Conservation (phyloP, 2,329 filamentous ascomycete genomes). For the Magnaporthiopsis incrustans region DNA sequence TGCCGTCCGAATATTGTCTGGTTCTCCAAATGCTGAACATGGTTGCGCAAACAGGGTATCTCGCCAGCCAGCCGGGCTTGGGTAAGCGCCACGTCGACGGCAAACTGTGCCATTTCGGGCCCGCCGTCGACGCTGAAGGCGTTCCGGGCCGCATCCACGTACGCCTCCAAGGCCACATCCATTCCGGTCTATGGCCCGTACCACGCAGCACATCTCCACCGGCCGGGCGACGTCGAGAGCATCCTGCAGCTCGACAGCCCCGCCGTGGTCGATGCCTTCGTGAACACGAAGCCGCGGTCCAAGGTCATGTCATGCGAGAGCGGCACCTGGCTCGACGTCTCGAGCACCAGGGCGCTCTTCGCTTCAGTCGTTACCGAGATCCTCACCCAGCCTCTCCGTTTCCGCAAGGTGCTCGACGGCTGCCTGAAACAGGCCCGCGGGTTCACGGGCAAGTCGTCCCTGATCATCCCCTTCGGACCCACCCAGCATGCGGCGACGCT, state of each 20-base stretch:
- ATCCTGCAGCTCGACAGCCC: slow-evolving; percentile 37
- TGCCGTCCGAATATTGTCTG: background rate
- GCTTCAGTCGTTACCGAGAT: slow-evolving; percentile 38
- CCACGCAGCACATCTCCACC: slow-evolving; percentile 47
- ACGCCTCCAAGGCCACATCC: slow-evolving; percentile 33
- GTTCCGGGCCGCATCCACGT: slow-evolving; percentile 20
- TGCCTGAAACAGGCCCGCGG: slow-evolving; percentile 34
- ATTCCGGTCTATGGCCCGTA: slow-evolving; percentile 50
- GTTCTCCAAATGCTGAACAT: slow-evolving; percentile 5
- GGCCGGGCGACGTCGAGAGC: slow-evolving; percentile 31
- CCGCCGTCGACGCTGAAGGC: slow-evolving; percentile 39
- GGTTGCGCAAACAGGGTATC: slow-evolving; percentile 24
- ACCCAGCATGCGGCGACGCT: slow-evolving; percentile 40
- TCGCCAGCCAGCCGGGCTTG: slow-evolving; percentile 40
- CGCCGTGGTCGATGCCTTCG: slow-evolving; percentile 29
- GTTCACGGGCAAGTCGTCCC: slow-evolving; percentile 30
- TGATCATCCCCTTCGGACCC: slow-evolving; percentile 42
- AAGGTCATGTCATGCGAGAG: slow-evolving; percentile 43
- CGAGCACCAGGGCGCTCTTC: slow-evolving; percentile 33
- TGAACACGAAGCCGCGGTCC: slow-evolving; percentile 34
- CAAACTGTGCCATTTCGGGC: slow-evolving; percentile 45
- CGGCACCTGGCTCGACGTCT: slow-evolving; percentile 32
- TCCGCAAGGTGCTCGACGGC: slow-evolving; percentile 39
- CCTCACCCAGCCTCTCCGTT: slow-evolving; percentile 39
- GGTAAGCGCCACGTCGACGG: slow-evolving; percentile 42